phyloP scores from a whole-genome alignment of 225 moss, liverwort and hornwort species.

The Climacium dendroides region DNA sequence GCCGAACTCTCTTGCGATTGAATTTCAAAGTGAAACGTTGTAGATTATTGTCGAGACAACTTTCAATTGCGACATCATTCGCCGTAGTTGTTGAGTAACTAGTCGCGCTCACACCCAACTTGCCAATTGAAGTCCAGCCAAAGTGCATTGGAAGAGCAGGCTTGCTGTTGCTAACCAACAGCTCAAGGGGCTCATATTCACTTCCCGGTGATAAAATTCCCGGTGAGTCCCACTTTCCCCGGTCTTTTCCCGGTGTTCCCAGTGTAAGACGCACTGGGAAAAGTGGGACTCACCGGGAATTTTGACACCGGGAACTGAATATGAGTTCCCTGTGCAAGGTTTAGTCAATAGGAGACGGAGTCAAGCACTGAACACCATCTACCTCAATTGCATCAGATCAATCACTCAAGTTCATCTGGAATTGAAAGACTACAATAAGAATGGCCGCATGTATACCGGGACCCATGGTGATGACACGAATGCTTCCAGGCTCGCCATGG shows the following conservation, averaged over 20 bases:
- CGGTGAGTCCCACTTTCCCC: too few species aligned
- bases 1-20: background rate
- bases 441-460: background rate
- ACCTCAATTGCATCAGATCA: background rate
- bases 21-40: too few species aligned
- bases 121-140: background rate
- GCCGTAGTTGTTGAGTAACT: too few species aligned
- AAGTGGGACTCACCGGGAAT: too few species aligned
- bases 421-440: too few species aligned
- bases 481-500: conserved; percentile 23
- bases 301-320: too few species aligned
- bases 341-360: background rate
- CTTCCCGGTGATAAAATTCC: too few species aligned
- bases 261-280: too few species aligned
- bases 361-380: background rate
- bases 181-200: too few species aligned
- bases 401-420: background rate
- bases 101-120: background rate
- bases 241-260: too few species aligned
- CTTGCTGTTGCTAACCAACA: background rate
- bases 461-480: conserved; percentile 21
- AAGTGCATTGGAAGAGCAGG: background rate
- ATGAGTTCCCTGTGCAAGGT: too few species aligned
- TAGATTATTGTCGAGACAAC: background rate
- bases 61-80: background rate